Evolutionary conservation across 2,329 filamentous ascomycete species (phyloP).

Genomic region (Epichloe glyceriae): DNA sequence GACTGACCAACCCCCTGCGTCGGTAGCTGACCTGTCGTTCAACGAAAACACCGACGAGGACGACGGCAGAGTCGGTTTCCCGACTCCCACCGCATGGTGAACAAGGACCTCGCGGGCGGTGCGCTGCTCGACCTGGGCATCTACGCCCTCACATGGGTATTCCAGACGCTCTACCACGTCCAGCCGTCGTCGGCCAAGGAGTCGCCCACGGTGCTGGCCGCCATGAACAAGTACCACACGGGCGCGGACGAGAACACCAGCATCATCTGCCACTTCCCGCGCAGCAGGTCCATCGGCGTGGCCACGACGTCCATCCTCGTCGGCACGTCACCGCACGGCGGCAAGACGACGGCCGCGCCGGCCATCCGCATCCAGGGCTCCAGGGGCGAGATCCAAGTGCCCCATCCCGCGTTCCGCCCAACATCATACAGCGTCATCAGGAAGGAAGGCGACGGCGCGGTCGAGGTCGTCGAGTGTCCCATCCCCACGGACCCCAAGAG

Average conservation of each 20-base stretch:
- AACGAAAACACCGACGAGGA: conserved; percentile 41
- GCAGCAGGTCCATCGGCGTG: conserved; percentile 55
- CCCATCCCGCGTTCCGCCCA: conserved; percentile 58
- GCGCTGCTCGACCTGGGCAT: conserved; percentile 75
- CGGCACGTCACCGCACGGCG: conserved; percentile 46
- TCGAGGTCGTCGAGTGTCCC: conserved; percentile 39
- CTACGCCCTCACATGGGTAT: conserved; percentile 82
- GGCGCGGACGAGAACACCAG: conserved; percentile 69
- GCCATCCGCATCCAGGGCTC: conserved; percentile 70
- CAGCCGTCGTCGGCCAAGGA: conserved; percentile 56
- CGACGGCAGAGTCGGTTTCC: conserved; percentile 38
- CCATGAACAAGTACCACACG: conserved; percentile 60
- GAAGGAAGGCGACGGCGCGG: conserved; percentile 31
- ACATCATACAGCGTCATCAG: conserved; percentile 51
- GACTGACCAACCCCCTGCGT: not conserved
- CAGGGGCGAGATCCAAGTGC: conserved; percentile 70
- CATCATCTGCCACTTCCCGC: conserved; percentile 64
- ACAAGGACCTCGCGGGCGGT: conserved; percentile 69
- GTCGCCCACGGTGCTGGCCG: conserved; percentile 52
- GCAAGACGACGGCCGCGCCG: conserved; percentile 44
- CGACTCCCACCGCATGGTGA: conserved; percentile 64
- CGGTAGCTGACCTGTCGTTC: conserved; percentile 46
- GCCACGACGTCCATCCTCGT: conserved; percentile 54
- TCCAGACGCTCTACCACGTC: conserved; percentile 76
- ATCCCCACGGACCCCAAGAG: conserved; percentile 37